Evolutionary conservation across 495 filamentous ascomycete genomes (phyloP).

Genomic region (Penicillium herquei): DNA sequence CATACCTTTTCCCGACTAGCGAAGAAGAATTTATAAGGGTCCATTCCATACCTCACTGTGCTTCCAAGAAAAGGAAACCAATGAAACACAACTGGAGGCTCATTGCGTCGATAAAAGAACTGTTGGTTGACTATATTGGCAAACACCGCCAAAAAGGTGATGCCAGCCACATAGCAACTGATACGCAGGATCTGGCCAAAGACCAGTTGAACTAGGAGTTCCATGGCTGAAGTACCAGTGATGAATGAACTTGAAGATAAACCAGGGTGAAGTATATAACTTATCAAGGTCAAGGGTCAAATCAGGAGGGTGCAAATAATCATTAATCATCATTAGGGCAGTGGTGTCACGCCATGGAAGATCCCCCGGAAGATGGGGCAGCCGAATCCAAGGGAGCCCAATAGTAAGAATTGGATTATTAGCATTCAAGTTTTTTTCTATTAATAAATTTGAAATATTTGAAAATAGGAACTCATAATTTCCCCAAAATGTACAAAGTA

Average conservation of each 20-base stretch:
- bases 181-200: conserved; percentile 24
- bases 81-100: conserved; percentile 81
- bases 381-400: conserved; percentile 13
- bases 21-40: conserved; percentile 77
- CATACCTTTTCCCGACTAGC: conserved; percentile 67
- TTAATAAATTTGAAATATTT: too few species aligned
- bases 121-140: conserved; percentile 68
- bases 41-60: conserved; percentile 78
- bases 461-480: too few species aligned
- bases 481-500: neutral
- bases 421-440: neutral
- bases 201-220: conserved; percentile 17
- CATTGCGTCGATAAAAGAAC: conserved; percentile 66
- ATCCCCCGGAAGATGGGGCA: conserved; percentile 14
- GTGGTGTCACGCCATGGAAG: conserved; percentile 15
- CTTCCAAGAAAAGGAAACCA: conserved; percentile 79
- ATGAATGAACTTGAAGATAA: neutral
- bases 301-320: conserved; percentile 18
- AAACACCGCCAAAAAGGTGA: conserved; percentile 49
- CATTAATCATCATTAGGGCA: conserved; percentile 21
- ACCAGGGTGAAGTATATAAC: neutral
- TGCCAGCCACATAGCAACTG: conserved; percentile 22
- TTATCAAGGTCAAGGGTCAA: conserved; percentile 13
- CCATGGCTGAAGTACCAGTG: conserved; percentile 12
- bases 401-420: conserved; percentile 1